Evolutionary conservation across 2,329 filamentous ascomycete species (phyloP), one percentile per base, ranked within the genome.

Genomic region (Aureobasidium musti): DNA sequence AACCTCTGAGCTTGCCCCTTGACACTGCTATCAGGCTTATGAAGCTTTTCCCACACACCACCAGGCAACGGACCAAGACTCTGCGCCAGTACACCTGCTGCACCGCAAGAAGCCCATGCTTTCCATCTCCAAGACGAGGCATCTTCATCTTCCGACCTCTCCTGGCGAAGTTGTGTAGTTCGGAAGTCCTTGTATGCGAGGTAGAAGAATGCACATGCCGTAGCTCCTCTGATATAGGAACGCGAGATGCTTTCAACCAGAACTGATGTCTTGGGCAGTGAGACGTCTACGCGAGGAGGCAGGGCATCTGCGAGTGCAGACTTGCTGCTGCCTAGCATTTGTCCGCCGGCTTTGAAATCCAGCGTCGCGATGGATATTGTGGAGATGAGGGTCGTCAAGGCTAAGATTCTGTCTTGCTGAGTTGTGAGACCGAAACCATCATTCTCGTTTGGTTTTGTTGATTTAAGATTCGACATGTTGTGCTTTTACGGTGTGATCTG

Each of bases 111-210:
- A 41, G 35, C 53, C 53, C 33, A 56, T 3, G 7, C 23, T 21
- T 28, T 56, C 35, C 53, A 56, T 23, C 53, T 56, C 53, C 53
- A 56, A 17, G 10, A 19, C 3, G 33, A 28, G 10, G 13, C 21
- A 14, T 37, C 23, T 19, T 4, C 53, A 10, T 41, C 35, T 23
- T 56, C 53, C 35, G 17, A 54, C 8, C n/a, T 54, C 5, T 23
- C 5, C 17, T 33, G 28, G 5, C 33, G 52, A 17, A 26, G n/a
- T n/a, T 26, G 19, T 17, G 35, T 7, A 26, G 19, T 5, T 19
- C 11, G 53, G n/a, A 19, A 56, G 3, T 56, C 53, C 35, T 41
- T 56, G 21, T 41, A 56, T 17, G 53, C 53, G 14, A 56, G 53
- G 5, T 56, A 56, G 11, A 56, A 56, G 21, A 41, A 56, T 10